Conservation (phyloP, 139 green algal genomes). For the Tetraselmis striata region DNA sequence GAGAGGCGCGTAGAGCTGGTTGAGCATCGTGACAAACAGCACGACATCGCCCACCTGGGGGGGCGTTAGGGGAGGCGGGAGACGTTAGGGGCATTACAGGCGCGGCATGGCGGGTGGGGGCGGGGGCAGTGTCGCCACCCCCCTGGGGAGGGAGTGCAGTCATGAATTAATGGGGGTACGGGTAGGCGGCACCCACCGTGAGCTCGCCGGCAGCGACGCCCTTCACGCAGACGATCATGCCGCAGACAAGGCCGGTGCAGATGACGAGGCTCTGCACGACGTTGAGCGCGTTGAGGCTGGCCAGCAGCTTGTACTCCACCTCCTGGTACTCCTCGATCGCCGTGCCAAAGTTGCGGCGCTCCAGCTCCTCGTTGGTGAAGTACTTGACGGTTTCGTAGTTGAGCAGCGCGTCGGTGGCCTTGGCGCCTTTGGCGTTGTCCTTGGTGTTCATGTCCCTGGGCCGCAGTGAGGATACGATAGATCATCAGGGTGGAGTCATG, state of each 20-base stretch:
- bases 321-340: constrained; percentile 70
- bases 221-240: constrained; percentile 57
- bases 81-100: too few relatives aligned
- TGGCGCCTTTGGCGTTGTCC: constrained; percentile 65
- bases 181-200: too few relatives aligned
- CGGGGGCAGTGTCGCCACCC: too few relatives aligned
- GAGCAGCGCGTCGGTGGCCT: constrained; percentile 78
- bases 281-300: constrained; percentile 70
- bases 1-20: constrained; percentile 78
- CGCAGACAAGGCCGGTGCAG: constrained; percentile 48
- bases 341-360: constrained; percentile 44
- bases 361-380: constrained; percentile 73
- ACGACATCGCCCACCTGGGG: constrained; percentile 78
- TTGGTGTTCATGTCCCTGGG: constrained; percentile 52
- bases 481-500: too few relatives aligned
- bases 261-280: constrained; percentile 78
- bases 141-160: too few relatives aligned
- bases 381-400: constrained; percentile 87
- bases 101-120: too few relatives aligned
- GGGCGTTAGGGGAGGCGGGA: too few relatives aligned
- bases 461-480: constrained; percentile 3
- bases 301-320: constrained; percentile 37
- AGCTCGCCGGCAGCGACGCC: constrained; percentile 42
- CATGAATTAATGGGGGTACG: too few relatives aligned
- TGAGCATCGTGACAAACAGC: constrained; percentile 78